Base-by-base conservation (phyloP, 1,139 yeast species). In the Pichia sp. region DNA sequence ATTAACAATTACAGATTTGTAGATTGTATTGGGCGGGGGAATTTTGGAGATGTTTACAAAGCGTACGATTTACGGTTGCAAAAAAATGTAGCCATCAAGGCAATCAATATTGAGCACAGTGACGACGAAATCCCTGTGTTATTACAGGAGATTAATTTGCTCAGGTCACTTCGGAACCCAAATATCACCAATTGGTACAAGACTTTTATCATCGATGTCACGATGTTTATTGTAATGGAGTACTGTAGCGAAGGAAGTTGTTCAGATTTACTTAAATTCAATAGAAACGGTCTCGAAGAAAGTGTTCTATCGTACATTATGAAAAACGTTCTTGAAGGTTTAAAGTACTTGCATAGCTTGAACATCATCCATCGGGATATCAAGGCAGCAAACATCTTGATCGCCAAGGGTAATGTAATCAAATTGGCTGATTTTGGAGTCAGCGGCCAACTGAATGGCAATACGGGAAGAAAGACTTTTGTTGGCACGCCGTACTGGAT, bases 401-500 rank as follows among this genome's bases (percentile, higher is more conserved):
- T 89, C 50, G 85, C 90, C 0, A 77, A 75, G 2, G 64, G 66
- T 8, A 95, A 92, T 0, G 72, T 73, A 15, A 81, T 88, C 15
- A 88, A 88, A 66, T 70, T 89, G 46, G 95, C 90, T 0, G 96
- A 89, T 71, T 88, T 89, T 74, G 96, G 96, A 1, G 96, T 89
- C 8, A 85, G 92, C 63, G 93, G 93, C 0, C 90, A 87, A 64
- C 73, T 87, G 42, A 79, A 85, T n/a, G 74, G 80, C 44, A 81
- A 88, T 0, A 74, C 76, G 50, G 75, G 78, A 52, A 81, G 80
- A 60, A 79, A 84, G 60, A 88, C 95, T 0, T 85, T 88, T 74
- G 96, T 88, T 40, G 96, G 96, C 0, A 88, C 96, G 0, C 96
- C 96, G 19, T 87, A 82, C 68, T 89, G 96, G 96, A 89, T 89